Percentiles rank a stretch among this genome's conserved stretches.
Conservation (phyloP, 257 asterid species). For the Ajuga chamaepitys region DNA sequence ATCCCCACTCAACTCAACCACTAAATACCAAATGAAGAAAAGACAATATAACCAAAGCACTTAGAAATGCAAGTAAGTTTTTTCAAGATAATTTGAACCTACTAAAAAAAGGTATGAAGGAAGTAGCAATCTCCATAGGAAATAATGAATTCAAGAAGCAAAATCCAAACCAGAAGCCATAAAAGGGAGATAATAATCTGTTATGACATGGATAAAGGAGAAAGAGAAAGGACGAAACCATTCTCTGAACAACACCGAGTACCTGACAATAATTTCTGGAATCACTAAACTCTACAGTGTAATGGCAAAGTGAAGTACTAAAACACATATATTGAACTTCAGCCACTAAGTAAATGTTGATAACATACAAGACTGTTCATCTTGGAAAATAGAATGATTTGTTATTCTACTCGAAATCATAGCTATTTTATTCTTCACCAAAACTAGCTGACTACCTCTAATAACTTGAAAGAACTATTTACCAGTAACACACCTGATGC, state of each 20-base stretch:
- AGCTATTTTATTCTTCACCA: not conserved
- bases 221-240: not conserved
- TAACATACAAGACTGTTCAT: not conserved
- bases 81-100: not conserved
- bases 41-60: not conserved
- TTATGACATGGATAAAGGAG: not conserved
- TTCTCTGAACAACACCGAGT: not conserved
- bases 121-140: not conserved
- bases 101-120: not conserved
- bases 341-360: too few species aligned
- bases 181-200: not conserved
- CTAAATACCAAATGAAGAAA: not conserved
- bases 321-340: not conserved
- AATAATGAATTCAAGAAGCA: not conserved
- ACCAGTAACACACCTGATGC: conserved; percentile 63
- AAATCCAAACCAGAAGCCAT: not conserved
- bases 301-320: not conserved
- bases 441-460: not conserved
- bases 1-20: not conserved
- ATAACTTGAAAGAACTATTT: not conserved
- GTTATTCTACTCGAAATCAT: not conserved
- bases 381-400: not conserved
- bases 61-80: not conserved
- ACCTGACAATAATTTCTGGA: not conserved
- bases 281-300: not conserved